Base-by-base conservation (phyloP, 1,139 yeast species). In the Wickerhamiella infanticola region DNA sequence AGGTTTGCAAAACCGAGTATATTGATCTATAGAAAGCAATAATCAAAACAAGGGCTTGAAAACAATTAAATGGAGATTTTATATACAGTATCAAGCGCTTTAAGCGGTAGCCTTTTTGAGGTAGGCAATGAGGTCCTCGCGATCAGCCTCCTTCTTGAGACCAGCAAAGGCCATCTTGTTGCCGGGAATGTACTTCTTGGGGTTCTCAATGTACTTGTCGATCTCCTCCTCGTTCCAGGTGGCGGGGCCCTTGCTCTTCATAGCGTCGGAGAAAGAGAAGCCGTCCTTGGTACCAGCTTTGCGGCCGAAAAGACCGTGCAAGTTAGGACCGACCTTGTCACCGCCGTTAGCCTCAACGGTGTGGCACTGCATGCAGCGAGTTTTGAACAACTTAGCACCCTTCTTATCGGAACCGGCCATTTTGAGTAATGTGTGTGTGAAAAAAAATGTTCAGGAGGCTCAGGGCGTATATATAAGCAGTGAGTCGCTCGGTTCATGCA, bases 81-180 rank as follows among this genome's bases (percentile, higher is more conserved):
- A 38, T 43, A 29, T 39, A 43, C 41, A 43, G 4, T 3, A 13
- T 7, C 25, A 24, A 24, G 24, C 23, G 26, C 26, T 39, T 59
- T 62, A 63, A 43, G 63, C 62, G 67, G 84, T 72, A 57, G 95
- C 94, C 53, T 68, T 67, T 59, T 73, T 75, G 73, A 88, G 78
- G 82, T 85, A 90, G 60, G 98, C 77, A 63, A 90, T 72, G 69
- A 90, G 75, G 68, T 90, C 97, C 73, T 85, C 83, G 80, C 97
- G 85, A 77, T 90, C 98, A 82, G 86, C 90, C 58, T 88, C 79
- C 79, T 90, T 90, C 90, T 90, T 90, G 71, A 90, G 80, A 73
- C 98, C 98, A 74, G 96, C 98, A 63, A 90, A 90, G 57, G 98
- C 98, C 98, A 90, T 90, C 81, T 90, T 90, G 74, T 97, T 90